Evolutionary conservation across 2,329 filamentous ascomycete genomes (phyloP), one percentile per base, ranked within the genome.

Genomic region (Aspergillus bombycis): DNA sequence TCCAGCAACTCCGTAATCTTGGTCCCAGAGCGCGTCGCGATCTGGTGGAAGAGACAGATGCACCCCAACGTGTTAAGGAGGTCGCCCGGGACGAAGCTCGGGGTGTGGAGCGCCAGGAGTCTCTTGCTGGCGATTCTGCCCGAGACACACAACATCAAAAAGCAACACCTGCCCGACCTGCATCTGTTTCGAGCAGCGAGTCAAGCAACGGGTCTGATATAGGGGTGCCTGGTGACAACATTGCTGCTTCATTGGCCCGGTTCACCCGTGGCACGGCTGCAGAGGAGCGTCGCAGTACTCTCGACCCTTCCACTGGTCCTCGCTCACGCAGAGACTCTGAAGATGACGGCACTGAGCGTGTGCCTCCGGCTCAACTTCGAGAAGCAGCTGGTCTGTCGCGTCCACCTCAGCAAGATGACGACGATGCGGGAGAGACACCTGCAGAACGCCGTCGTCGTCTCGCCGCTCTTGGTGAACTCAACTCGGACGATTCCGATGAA

Each of bases 1-100:
- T 89, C 70, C 78, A 84, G 63, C 84, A 88, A 69, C 86, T 90
- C 75, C 83, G 85, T 62, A 78, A 82, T 23, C 79, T 89, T 72
- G 86, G 88, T 65, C 84, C 87, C 30, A 88, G 86, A 70, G 78
- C 81, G 34, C 85, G 86, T 43, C 83, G 82, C 16, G 81, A 79
- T 55, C 65, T 80, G 6, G 76, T 81, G 4, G 75, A 82, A 41
- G 71, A 81, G 54, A 78, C 75, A 38, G 79, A 80, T 62, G 79
- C 75, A 1, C 78, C 80, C 2, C 72, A 77, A 23, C 60, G 67
- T 9, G 67, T 83, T 32, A 78, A 82, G 67, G 66, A 78, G 59
- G 75, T 76, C 32, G 74, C 79, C 41, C 71, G 70, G 19, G 70
- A 71, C 45, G 63, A 77, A 19, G 75, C 74, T 21, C 70, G 71